Evolutionary conservation across 163 green algal genomes (phyloP).

Genomic region (Trebouxiophyceae sp.): DNA sequence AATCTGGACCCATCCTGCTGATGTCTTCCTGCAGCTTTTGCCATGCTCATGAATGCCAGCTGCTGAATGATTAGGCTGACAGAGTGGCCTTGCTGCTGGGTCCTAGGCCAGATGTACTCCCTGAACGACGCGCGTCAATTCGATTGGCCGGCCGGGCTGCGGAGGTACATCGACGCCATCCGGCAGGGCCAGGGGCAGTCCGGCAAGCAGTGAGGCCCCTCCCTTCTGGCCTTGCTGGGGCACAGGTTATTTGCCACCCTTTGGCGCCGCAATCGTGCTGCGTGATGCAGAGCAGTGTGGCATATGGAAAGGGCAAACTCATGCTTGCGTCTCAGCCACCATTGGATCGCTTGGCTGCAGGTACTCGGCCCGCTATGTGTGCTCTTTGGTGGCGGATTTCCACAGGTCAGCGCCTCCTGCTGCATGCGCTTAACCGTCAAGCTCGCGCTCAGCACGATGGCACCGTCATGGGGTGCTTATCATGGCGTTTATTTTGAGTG

Average conservation of each 20-base stretch:
- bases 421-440: too few relatives aligned
- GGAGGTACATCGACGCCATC: conserved; percentile 34
- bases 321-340: too few relatives aligned
- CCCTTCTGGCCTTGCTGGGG: too few relatives aligned
- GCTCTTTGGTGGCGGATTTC: conserved; percentile 27
- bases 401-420: conserved; percentile 1
- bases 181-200: conserved; percentile 29
- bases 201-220: conserved; percentile 31
- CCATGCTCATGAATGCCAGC: too few relatives aligned
- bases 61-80: too few relatives aligned
- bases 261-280: too few relatives aligned
- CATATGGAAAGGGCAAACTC: too few relatives aligned
- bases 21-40: not conserved
- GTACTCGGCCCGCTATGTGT: conserved; percentile 47
- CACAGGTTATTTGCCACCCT: too few relatives aligned
- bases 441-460: too few relatives aligned
- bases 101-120: conserved; percentile 40
- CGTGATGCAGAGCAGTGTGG: too few relatives aligned
- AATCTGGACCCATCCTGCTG: not conserved
- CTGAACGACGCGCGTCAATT: conserved; percentile 47
- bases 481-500: not conserved
- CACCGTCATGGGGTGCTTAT: not conserved
- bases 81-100: too few relatives aligned
- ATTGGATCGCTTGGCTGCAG: too few relatives aligned
- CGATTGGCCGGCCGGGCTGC: conserved; percentile 38